phyloP scores from a whole-genome alignment of 2,329 filamentous ascomycete genomes.

The Daldinia sp. region DNA sequence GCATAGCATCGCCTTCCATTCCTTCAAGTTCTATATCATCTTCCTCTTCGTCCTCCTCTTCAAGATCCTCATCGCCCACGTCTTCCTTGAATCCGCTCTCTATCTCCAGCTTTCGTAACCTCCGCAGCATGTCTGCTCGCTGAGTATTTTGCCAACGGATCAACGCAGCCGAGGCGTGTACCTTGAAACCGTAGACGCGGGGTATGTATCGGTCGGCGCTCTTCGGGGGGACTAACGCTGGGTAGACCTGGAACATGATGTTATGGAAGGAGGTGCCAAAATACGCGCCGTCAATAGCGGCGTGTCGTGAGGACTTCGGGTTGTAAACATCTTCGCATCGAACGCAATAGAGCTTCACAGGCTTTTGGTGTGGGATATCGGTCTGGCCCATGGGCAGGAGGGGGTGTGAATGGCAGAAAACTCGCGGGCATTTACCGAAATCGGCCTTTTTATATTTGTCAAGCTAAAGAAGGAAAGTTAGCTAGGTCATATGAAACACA shows the following conservation, averaged over 20 bases:
- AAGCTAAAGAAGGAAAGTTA: constrained; percentile 67
- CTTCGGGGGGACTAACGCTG: constrained; percentile 87
- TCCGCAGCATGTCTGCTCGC: constrained; percentile 83
- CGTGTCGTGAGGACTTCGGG: constrained; percentile 94
- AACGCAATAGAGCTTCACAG: constrained; percentile 96
- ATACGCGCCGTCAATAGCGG: constrained; percentile 95
- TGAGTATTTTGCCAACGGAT: constrained; percentile 90
- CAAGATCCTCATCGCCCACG: constrained; percentile 68
- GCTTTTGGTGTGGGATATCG: constrained; percentile 86
- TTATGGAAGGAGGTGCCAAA: constrained; percentile 99
- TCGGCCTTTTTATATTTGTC: constrained; percentile 99
- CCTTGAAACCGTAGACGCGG: constrained; percentile 93
- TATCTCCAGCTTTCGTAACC: constrained; percentile 77
- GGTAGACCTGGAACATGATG: constrained; percentile 98
- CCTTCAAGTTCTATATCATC: constrained; percentile 54
- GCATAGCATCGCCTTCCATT: constrained; percentile 48
- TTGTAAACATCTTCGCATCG: constrained; percentile 99
- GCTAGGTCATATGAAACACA: constrained; percentile 22
- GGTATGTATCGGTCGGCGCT: constrained; percentile 88
- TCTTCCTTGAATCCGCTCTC: constrained; percentile 85
- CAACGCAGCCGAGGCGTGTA: constrained; percentile 88
- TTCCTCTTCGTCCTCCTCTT: constrained; percentile 68
- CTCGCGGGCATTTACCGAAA: constrained; percentile 97
- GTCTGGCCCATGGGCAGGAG: constrained; percentile 95
- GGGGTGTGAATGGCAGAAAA: constrained; percentile 93